phyloP scores from a whole-genome alignment of 345 rosid species.

The Acer campestre region DNA sequence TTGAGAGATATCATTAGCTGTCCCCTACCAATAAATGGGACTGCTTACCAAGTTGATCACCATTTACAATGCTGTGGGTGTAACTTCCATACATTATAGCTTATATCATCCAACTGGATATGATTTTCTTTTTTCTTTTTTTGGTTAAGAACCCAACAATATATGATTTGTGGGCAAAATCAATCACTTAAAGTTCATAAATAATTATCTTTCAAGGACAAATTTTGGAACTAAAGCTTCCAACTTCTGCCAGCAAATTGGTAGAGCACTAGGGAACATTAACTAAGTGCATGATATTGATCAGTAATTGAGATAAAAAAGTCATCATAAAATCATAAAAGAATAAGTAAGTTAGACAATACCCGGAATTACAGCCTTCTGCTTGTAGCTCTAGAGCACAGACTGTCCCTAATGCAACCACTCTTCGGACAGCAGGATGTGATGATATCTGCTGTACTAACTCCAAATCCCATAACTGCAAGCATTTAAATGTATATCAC shows the following conservation, averaged over 20 bases:
- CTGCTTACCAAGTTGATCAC: neutral
- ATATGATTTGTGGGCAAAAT: neutral
- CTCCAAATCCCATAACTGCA: constrained; percentile 83
- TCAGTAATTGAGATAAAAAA: neutral
- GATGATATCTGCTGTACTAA: constrained; percentile 63
- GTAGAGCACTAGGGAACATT: neutral
- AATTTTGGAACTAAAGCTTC: neutral
- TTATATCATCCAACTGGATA: neutral
- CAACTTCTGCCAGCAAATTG: neutral
- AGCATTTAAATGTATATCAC: neutral
- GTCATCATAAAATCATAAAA: neutral
- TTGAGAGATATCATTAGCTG: neutral
- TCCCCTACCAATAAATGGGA: neutral
- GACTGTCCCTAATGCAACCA: constrained; percentile 78
- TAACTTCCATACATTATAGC: neutral
- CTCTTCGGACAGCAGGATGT: constrained; percentile 75
- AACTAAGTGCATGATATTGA: neutral
- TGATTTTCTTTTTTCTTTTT: neutral
- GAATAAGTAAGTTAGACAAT: constrained; percentile 22
- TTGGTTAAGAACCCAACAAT: neutral
- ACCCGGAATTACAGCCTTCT: constrained; percentile 72
- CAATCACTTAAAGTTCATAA: neutral
- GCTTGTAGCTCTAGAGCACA: constrained; percentile 74
- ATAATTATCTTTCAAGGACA: neutral
- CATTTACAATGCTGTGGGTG: neutral